Percentiles rank a stretch among this genome's conserved stretches.
Conservation (phyloP, 2,329 filamentous ascomycete genomes). For the Pseudogymnoascus verrucosus region DNA sequence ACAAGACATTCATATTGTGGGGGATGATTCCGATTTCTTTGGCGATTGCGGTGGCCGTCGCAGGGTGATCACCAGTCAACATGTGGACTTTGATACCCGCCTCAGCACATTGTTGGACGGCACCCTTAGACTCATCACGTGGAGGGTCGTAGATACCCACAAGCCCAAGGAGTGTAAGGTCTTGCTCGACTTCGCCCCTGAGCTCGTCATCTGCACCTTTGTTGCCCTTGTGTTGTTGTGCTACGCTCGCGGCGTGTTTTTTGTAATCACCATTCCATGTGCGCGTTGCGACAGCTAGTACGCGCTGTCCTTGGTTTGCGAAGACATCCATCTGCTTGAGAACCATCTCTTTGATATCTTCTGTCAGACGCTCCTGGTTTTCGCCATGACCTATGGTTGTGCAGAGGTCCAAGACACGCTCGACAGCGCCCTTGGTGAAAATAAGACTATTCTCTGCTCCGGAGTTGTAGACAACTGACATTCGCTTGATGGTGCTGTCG, state of each 20-base stretch:
- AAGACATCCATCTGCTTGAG: slow-evolving; percentile 48
- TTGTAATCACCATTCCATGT: slow-evolving; percentile 19
- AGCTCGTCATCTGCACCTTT: slow-evolving; percentile 16
- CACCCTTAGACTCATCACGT: slow-evolving; percentile 48
- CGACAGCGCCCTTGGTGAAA: slow-evolving; percentile 56
- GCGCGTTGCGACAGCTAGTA: slow-evolving; percentile 47
- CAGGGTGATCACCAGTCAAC: slow-evolving; percentile 57
- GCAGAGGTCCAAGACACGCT: slow-evolving; percentile 51
- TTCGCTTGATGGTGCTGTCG: slow-evolving; percentile 56
- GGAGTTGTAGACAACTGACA: slow-evolving; percentile 52
- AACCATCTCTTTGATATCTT: slow-evolving; percentile 36
- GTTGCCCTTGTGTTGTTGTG: slow-evolving; percentile 12
- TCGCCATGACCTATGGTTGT: slow-evolving; percentile 36
- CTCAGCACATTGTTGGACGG: slow-evolving; percentile 51
- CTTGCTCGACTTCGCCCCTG: slow-evolving; percentile 39
- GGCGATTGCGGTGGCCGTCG: slow-evolving; percentile 48
- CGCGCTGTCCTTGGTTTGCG: slow-evolving; percentile 50
- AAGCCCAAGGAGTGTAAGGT: slow-evolving; percentile 47
- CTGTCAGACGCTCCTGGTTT: slow-evolving; percentile 32
- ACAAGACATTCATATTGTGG: slow-evolving; percentile 35
- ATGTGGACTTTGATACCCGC: slow-evolving; percentile 70
- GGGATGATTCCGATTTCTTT: slow-evolving; percentile 48
- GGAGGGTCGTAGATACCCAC: slow-evolving; percentile 53
- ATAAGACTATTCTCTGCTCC: slow-evolving; percentile 28
- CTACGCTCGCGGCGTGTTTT: neutral